Evolutionary conservation across 192 early-diverging fungal genomes (phyloP).

Genomic region (Coemansia pectinata): DNA sequence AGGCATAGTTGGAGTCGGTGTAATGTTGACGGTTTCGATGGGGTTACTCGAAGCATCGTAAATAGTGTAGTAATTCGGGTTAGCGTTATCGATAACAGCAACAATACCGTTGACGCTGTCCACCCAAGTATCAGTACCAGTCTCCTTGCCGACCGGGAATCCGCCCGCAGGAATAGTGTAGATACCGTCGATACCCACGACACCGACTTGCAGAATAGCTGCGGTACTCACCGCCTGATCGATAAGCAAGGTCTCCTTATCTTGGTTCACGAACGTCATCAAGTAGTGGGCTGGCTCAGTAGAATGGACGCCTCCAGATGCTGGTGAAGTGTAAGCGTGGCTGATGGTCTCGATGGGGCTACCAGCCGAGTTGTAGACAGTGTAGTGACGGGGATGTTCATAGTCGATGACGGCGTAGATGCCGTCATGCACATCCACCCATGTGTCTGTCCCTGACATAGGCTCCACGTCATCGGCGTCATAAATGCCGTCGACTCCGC

Average conservation of each 20-base stretch:
- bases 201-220: conserved; percentile 17
- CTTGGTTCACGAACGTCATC: conserved; percentile 37
- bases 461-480: conserved; percentile 4
- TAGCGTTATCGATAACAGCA: conserved; percentile 21
- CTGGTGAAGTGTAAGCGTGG: not conserved
- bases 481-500: conserved; percentile 38
- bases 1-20: not conserved
- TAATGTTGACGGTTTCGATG: conserved; percentile 18
- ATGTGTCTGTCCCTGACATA: conserved; percentile 21
- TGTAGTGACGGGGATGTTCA: conserved; percentile 29
- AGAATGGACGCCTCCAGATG: not conserved
- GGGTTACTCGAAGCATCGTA: conserved; percentile 26
- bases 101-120: conserved; percentile 29
- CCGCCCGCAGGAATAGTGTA: conserved; percentile 24
- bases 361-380: conserved; percentile 24
- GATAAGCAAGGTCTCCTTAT: conserved; percentile 21
- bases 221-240: conserved; percentile 21
- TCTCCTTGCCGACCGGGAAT: not conserved
- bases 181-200: conserved; percentile 26
- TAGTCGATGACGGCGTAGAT: conserved; percentile 39
- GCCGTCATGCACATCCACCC: conserved; percentile 36
- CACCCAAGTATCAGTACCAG: conserved; percentile 31
- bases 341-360: conserved; percentile 25
- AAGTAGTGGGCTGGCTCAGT: conserved; percentile 19
- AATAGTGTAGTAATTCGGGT: conserved; percentile 34